Evolutionary conservation across 441 rosid genomes (phyloP), one percentile per base, ranked within the genome.

Genomic region (Isatis lusitanica): DNA sequence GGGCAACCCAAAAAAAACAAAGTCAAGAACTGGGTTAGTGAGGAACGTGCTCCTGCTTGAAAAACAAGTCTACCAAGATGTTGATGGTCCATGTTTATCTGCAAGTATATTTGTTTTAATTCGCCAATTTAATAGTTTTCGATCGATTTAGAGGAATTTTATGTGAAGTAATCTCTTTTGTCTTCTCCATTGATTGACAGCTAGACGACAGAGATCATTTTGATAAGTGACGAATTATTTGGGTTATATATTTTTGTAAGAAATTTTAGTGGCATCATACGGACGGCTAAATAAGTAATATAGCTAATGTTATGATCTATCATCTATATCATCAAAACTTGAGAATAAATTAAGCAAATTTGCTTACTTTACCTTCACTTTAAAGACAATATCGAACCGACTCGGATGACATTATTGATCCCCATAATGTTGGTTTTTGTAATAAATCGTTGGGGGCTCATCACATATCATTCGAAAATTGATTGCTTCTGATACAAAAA

Each of bases 31-130:
- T 68, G 71, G 60, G 79, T 63, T 70, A 76, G 71, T 76, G 62
- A 51, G 62, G 66, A 76, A 76, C 79, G 66, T 76, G 79, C 75
- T 76, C 56, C 36, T 64, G 48, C 75, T 70, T 70, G 18, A 44
- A 63, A 65, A 65, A 21, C 44, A 62, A 75, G 62, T 57, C 71
- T 57, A 33, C 24, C 67, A 18, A 63, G 75, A 76, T 68, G 57
- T 38, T 64, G 79, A 76, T 40, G 62, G 75, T 76, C 55, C 62
- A 47, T 70, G 36, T 28, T 57, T 28, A 63, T 70, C 66, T 30
- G 6, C 50, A 55, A 63, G 3, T 60, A 12, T 66, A 9, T 2
- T 24, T 26, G 9, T 35, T 31, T 26, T 15, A 18, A 33, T 17
- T 50, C 1, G 30, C 40, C 16, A 15, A 10, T 61, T 15, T 40